Base-by-base conservation (phyloP, 2,329 filamentous ascomycete species). In the Aspergillus niger region DNA sequence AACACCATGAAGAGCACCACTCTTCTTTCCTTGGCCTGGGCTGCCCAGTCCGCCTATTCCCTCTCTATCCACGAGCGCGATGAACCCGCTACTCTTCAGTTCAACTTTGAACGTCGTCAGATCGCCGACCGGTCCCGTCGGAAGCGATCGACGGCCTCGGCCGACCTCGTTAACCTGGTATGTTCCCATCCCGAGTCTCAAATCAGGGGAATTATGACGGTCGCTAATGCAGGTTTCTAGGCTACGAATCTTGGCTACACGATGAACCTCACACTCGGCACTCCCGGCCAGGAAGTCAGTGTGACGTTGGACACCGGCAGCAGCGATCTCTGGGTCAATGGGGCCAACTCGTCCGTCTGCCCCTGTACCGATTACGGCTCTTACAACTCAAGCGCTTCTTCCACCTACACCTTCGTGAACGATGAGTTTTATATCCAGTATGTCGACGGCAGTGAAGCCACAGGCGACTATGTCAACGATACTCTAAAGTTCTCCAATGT, bases 391-490 rank as follows among this genome's bases (percentile, higher is more conserved):
- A 83, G 86, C 1, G 91, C 80, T 1, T 95, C 91, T 0, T 90
- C 89, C 1, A 90, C 91, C 2, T 93, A 92, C 74, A 72, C 81
- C 24, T 89, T 88, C 69, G 75, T 95, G 54, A 86, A 86, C 67
- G 86, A 83, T 71, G 81, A 85, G 60, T 96, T 96, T 80, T 91
- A 92, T 77, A 95, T 95, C 63, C 87, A 88, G 1, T 96, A 96
- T 63, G 88, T 89, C 32, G 91, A 95, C 74, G 89, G 90, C 51
- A 90, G 89, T 0, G 86, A 86, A 6, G 89, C 91, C 1, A 73
- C 79, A 1, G 92, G 92, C 38, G 89, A 92, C 75, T 96, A 95
- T 72, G 90, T 86, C 11, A 54, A 49, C 3, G 63, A 65, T 55
- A 58, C 52, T 8, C 28, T 63, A 8, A 22, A 22, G 20, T 59